Base-by-base conservation (phyloP, 306 rosid genomes). In the Vigna reflexopilosa region DNA sequence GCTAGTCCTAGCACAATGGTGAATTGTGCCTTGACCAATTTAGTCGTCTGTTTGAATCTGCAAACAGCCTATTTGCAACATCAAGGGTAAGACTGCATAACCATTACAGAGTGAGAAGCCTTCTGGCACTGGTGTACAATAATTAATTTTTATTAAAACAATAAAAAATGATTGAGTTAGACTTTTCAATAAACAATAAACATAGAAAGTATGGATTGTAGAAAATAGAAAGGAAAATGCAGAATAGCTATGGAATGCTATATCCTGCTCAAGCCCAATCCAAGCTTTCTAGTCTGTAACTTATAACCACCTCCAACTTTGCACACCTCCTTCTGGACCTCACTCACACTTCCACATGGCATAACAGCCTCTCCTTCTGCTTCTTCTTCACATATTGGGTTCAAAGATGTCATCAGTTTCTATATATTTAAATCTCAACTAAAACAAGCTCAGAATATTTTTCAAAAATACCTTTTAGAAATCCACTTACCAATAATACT, bases 381-480 rank as follows among this genome's bases (percentile, higher is more conserved):
- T 62, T 15, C 22, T 2, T 15, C 47, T 62, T 36, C 12, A 62
- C 47, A 2, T 32, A 20, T 67, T 0, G 2, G 17, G 16, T 28
- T 67, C 52, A 42, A 65, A 6, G n/a, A 40, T 12, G 54, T 67
- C 38, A 24, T 47, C 42, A 47, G 36, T 20, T 58, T 59, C 66
- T 34, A 10, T 61, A 50, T 40, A 14, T 11, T 49, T 61, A 50
- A 70, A 77, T 57, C 70, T 32, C 30, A 68, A 45, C 40, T 5
- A 70, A 79, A 59, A 16, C 55, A 49, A 49, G 22, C 32, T 79
- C 48, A 15, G 45, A 70, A 47, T 40, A 68, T 36, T 59, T 34
- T 52, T 30, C 61, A 47, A 1, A 16, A 49, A 48, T 70, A 42
- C 34, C 52, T 78, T 69, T 62, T 24, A 61, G 49, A 26, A 42